A percentile compares a stretch with the other conserved stretches of the same genome.
phyloP scores from a whole-genome alignment of 345 rosid genomes.

The Draba incana region DNA sequence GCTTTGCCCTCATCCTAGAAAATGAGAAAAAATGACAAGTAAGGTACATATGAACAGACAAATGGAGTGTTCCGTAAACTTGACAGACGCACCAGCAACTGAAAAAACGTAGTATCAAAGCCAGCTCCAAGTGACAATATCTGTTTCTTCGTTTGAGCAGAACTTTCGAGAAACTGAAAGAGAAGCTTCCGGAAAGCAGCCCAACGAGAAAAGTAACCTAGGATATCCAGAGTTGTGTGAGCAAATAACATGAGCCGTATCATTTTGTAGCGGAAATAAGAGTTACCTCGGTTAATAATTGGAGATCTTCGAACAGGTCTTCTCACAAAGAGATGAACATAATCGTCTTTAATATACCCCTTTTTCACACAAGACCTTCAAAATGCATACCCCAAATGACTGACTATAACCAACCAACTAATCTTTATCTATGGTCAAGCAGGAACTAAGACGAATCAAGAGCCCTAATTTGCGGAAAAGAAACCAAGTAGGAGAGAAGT shows the following conservation, averaged over 20 bases:
- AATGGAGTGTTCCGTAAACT: background rate
- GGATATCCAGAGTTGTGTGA: slow-evolving; percentile 23
- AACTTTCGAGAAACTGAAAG: slow-evolving; percentile 70
- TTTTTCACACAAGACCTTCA: slow-evolving; percentile 85
- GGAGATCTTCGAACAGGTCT: slow-evolving; percentile 92
- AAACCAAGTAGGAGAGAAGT: background rate
- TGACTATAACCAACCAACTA: background rate
- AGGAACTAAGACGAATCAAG: slow-evolving; percentile 5
- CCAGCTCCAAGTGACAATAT: slow-evolving; percentile 96
- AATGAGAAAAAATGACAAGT: slow-evolving; percentile 17
- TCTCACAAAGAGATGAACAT: slow-evolving; percentile 78
- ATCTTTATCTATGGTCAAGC: background rate
- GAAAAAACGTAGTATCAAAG: slow-evolving; percentile 89
- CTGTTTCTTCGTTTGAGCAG: slow-evolving; percentile 60
- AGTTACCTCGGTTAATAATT: slow-evolving; percentile 84
- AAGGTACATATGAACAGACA: background rate
- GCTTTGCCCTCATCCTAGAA: slow-evolving; percentile 84
- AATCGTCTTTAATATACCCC: slow-evolving; percentile 94
- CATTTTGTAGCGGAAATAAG: background rate
- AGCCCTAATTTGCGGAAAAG: background rate
- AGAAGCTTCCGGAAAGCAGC: slow-evolving; percentile 89
- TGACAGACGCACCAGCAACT: slow-evolving; percentile 61
- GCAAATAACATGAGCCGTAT: background rate
- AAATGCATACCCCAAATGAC: slow-evolving; percentile 29
- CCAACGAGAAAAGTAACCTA: slow-evolving; percentile 96